Evolutionary conservation across 1,284 basidiomycete genomes (phyloP), one percentile per base, ranked within the genome.

Genomic region (Rhodotorula sp.): DNA sequence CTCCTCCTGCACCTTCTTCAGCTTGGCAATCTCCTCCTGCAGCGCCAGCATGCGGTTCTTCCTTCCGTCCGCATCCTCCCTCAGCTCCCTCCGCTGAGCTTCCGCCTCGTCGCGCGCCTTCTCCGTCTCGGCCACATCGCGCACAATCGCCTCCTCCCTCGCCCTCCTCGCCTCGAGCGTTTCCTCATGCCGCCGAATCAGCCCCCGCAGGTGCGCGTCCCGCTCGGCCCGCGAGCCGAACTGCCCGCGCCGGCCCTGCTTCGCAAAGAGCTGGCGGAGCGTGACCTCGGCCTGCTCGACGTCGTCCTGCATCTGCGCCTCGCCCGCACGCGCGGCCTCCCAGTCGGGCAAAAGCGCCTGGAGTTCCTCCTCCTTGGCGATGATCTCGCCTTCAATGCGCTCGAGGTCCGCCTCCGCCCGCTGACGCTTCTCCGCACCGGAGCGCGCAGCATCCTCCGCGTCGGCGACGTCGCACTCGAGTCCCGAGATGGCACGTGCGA

Each of bases 381-480:
- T 29, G 53, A 54, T 55, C 25, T 39, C 37, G 10, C 41, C 41
- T 25, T 55, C 62, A 25, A 63, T 25, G 51, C 41, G 51, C 39
- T 55, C 50, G 53, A 63, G 41, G 6, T 55, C 62, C 19, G 39
- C n/a, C 21, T 41, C 41, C 10, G 53, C 39, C 7, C 41, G 39
- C 17, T 39, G 25, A 25, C 53, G 51, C 21, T 53, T 61, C 22
- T 66, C 27, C 1, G 53, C 48, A 10, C 60, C 34, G 32, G 76
- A 70, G 34, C 73, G 62, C 1, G 68, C n/a, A 8, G 66, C 53
- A 37, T 71, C 87, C 85, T 84, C 81, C 87, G 95, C 86, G 80
- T 98, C 96, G 15, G 86, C 85, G 57, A 98, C 87, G n/a, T 88
- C 84, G 77, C 92, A 92, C 80, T 92, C 87, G 55, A 97, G 83